phyloP scores from a whole-genome alignment of 2,329 filamentous ascomycete species.

The Fusarium neocosmosporiellum region DNA sequence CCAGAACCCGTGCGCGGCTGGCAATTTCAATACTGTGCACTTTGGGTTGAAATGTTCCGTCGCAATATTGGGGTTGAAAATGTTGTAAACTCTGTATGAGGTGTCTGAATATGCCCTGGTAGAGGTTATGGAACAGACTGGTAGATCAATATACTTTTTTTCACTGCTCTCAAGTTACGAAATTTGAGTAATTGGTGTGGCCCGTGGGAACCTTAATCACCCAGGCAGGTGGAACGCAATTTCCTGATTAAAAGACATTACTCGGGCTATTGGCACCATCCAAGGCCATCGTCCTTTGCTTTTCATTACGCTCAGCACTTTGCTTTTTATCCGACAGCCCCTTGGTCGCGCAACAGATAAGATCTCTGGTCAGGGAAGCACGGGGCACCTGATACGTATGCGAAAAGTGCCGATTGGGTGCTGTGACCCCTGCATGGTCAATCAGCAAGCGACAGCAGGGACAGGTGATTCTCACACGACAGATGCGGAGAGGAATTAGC shows the following conservation, averaged over 20 bases:
- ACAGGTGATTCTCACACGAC: constrained; percentile 25
- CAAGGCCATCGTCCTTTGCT: background rate
- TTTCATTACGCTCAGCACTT: background rate
- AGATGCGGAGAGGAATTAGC: background rate
- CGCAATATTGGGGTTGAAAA: background rate
- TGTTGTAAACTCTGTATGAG: background rate
- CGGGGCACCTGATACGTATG: constrained; percentile 1
- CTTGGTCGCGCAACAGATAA: background rate
- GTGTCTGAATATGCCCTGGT: background rate
- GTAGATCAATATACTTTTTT: background rate
- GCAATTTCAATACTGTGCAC: constrained; percentile 6
- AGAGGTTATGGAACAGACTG: background rate
- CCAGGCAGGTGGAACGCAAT: background rate
- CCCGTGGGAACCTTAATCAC: background rate
- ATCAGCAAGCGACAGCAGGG: constrained; percentile 11
- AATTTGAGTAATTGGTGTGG: background rate
- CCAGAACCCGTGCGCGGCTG: constrained; percentile 37
- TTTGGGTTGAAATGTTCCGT: background rate
- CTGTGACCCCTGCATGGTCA: constrained; percentile 11
- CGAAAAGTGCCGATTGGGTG: constrained; percentile 20
- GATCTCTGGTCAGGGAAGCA: constrained; percentile 1
- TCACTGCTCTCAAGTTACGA: background rate
- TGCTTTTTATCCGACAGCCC: background rate
- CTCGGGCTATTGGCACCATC: background rate
- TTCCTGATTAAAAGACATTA: background rate